A percentile compares a stretch with the other conserved stretches of the same genome.
Evolutionary conservation across 106 monocot species (phyloP).

Genomic region (Iris macrosiphon): DNA sequence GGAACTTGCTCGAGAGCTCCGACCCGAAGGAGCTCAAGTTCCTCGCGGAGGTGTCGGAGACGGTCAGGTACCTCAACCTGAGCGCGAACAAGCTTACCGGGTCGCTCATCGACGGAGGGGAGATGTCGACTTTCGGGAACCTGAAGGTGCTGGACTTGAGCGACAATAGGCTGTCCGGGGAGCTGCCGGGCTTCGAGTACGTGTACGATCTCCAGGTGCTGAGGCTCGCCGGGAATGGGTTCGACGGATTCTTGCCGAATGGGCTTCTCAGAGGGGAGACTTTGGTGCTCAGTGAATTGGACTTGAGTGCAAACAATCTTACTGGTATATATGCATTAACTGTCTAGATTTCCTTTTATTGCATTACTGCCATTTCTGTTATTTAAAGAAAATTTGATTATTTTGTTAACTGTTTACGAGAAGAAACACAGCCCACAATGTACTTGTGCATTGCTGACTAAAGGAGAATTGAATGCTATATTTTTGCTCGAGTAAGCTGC

Average conservation of each 20-base stretch:
- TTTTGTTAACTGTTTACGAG: too few relatives aligned
- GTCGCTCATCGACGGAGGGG: slow-evolving; percentile 66
- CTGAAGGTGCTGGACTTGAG: slow-evolving; percentile 93
- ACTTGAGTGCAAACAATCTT: slow-evolving; percentile 90
- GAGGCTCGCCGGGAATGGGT: slow-evolving; percentile 70
- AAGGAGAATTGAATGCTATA: too few relatives aligned
- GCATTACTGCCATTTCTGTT: too few relatives aligned
- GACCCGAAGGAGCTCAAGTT: slow-evolving; percentile 70
- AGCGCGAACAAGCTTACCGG: slow-evolving; percentile 83
- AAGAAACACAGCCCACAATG: too few relatives aligned
- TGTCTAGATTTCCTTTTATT: too few relatives aligned
- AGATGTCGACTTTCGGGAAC: slow-evolving; percentile 87
- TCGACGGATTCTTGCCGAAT: slow-evolving; percentile 73
- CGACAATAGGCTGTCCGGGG: slow-evolving; percentile 73
- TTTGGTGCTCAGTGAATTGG: slow-evolving; percentile 78
- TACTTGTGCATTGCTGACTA: too few relatives aligned
- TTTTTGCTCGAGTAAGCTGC: too few relatives aligned
- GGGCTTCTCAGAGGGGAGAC: slow-evolving; percentile 83
- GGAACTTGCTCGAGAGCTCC: slow-evolving; percentile 62
- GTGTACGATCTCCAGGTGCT: slow-evolving; percentile 94
- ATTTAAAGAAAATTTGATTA: too few relatives aligned
- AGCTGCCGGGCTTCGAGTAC: slow-evolving; percentile 91
- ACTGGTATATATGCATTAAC: too few relatives aligned
- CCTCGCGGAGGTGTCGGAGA: slow-evolving; percentile 73
- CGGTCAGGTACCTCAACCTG: slow-evolving; percentile 78